Base-by-base conservation (phyloP, 306 rosid genomes). In the Prunus kanzakura region DNA sequence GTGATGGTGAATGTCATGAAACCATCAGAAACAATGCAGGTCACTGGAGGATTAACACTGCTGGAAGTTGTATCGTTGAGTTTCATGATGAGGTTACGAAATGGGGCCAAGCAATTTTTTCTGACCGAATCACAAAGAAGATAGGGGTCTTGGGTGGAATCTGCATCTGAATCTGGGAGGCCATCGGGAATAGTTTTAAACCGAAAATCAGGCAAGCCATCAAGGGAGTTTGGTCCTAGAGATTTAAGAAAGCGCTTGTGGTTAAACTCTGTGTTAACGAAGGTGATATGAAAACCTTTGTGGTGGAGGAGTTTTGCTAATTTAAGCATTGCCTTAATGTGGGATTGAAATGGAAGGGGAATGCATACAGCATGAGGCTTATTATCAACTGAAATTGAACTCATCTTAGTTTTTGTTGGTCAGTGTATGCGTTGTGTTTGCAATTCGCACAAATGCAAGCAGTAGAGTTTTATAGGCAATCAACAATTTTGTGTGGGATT, bases 21-120 rank as follows among this genome's bases (percentile, higher is more conserved):
- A 1, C 47, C 47, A 55, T 74, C 70, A 25, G 70, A 46, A 46
- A 74, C 61, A 22, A 72, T 74, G 51, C 71, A 74, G 29, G 71
- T 61, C 50, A 30, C 61, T 0, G 38, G 35, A 62, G 18, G 71
- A n/a, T 46, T 74, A 62, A 22, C 3, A 64, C 14, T 14, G 19
- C 5, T 11, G 52, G 54, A 46, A 68, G 32, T 16, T 20, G 30
- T 27, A 12, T n/a, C 19, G 1, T 75, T 64, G 20, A 63, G 71
- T 64, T 64, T 64, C n/a, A 0, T 27, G 32, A 75, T 25, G 6
- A 74, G 63, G 9, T 6, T 12, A 11, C n/a, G 10, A 35, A 74
- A 63, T 0, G 51, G 69, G 50, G 69, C 23, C 50, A 75, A 74
- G 15, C 49, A 75, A n/a, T 20, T 75, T 32, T 64, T 63, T n/a